A percentile compares a stretch with the other conserved stretches of the same genome.
Evolutionary conservation across 2,329 filamentous ascomycete species (phyloP).

Genomic region (Chrysoporthe austroafricana): DNA sequence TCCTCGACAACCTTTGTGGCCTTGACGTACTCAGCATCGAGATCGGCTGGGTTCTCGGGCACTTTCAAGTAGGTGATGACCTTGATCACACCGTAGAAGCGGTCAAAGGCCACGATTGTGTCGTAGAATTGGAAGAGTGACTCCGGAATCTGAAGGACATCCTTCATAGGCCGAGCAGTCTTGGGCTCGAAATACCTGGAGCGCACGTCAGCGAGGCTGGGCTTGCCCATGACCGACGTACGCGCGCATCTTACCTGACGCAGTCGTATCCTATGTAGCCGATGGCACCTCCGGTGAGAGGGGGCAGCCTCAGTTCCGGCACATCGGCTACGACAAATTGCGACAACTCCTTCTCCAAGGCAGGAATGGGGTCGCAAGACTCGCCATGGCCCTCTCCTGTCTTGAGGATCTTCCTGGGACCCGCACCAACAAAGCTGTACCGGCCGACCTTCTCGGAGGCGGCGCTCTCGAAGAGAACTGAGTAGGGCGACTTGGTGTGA

Average conservation of each 20-base stretch:
- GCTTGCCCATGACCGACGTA: not conserved
- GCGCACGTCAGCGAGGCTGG: constrained; percentile 3
- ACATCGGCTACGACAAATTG: constrained; percentile 80
- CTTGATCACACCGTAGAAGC: constrained; percentile 91
- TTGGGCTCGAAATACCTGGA: constrained; percentile 90
- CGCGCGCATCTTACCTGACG: constrained; percentile 57
- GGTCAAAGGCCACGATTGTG: constrained; percentile 91
- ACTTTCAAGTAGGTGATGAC: constrained; percentile 85
- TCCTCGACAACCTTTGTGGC: constrained; percentile 67
- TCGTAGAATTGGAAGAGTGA: constrained; percentile 97
- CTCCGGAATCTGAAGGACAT: constrained; percentile 87
- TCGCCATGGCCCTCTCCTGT: constrained; percentile 88
- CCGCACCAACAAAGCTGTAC: constrained; percentile 93
- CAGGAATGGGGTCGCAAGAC: constrained; percentile 80
- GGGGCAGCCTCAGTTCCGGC: constrained; percentile 80
- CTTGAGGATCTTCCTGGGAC: constrained; percentile 77
- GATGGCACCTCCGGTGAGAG: constrained; percentile 88
- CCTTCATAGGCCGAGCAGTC: constrained; percentile 86
- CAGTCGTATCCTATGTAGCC: constrained; percentile 98
- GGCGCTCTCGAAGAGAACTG: constrained; percentile 95
- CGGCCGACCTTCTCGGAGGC: constrained; percentile 91
- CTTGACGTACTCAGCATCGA: constrained; percentile 72
- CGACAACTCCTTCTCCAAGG: constrained; percentile 79
- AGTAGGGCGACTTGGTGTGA: constrained; percentile 75
- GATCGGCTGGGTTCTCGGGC: constrained; percentile 55